Evolutionary conservation across 2,329 filamentous ascomycete genomes (phyloP).

Genomic region (Tricladium varicosporioides): DNA sequence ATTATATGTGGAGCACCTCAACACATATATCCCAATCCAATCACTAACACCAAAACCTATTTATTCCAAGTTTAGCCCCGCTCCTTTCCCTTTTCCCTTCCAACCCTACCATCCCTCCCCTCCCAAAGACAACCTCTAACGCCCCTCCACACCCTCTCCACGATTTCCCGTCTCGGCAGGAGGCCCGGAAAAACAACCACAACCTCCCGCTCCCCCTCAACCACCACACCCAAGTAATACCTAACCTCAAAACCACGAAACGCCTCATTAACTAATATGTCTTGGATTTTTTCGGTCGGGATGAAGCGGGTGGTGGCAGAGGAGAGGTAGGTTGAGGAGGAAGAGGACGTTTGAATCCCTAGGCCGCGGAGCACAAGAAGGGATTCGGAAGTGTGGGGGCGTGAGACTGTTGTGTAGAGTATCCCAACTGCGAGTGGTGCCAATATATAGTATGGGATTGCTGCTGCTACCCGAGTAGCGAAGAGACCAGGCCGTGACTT

Average conservation of each 20-base stretch:
- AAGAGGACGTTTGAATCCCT: slow-evolving; percentile 83
- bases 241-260: slow-evolving; percentile 89
- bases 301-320: slow-evolving; percentile 71
- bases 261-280: slow-evolving; percentile 92
- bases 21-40: not conserved
- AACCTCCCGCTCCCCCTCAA: slow-evolving; percentile 82
- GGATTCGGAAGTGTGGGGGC: slow-evolving; percentile 68
- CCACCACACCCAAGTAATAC: slow-evolving; percentile 86
- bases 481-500: slow-evolving; percentile 33
- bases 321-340: slow-evolving; percentile 65
- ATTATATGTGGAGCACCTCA: no score
- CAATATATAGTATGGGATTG: slow-evolving; percentile 41
- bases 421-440: slow-evolving; percentile 37
- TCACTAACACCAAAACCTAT: not conserved
- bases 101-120: slow-evolving; percentile 24
- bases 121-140: slow-evolving; percentile 69
- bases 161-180: slow-evolving; percentile 68
- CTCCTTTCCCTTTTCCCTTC: slow-evolving; percentile 7
- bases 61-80: not conserved
- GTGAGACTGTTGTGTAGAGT: slow-evolving; percentile 45
- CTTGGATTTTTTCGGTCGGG: slow-evolving; percentile 86
- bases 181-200: slow-evolving; percentile 92
- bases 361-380: slow-evolving; percentile 84
- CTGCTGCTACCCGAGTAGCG: slow-evolving; percentile 28
- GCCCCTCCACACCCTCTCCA: slow-evolving; percentile 90